These are phyloP conservation scores for Dimargaris xerosporica DNA, from an alignment of 192 early-diverging fungal genomes.

Conservation along the genomic window DNA sequence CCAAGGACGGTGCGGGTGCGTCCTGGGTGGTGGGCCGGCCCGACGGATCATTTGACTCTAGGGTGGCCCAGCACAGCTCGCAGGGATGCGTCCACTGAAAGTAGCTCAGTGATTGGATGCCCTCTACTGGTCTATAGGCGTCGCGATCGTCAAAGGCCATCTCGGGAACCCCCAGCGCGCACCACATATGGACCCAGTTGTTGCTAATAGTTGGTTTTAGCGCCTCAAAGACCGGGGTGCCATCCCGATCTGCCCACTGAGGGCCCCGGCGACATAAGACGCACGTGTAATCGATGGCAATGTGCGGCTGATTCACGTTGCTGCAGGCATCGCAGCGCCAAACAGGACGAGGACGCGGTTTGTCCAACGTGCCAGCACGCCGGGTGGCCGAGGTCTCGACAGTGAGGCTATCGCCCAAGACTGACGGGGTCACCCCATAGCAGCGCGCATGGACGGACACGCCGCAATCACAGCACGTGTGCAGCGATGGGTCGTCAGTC, in stretches of 20 bases:
- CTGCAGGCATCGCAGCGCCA: constrained; percentile 44
- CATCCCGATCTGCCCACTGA: constrained; percentile 17
- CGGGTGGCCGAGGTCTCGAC: neutral
- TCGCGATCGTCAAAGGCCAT: constrained; percentile 28
- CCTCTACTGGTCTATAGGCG: constrained; percentile 28
- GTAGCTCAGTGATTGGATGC: constrained; percentile 24
- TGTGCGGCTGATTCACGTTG: constrained; percentile 39
- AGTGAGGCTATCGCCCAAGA: neutral
- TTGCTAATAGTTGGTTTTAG: constrained; percentile 55
- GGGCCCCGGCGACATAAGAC: constrained; percentile 36
- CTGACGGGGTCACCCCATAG: constrained; percentile 21
- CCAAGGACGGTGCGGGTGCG: too few relatives aligned
- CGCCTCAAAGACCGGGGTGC: constrained; percentile 18
- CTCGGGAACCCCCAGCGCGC: constrained; percentile 42
- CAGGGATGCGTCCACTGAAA: constrained; percentile 20
- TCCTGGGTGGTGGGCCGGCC: too few relatives aligned
- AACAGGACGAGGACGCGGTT: neutral
- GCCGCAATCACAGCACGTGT: constrained; percentile 27
- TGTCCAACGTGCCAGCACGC: neutral
- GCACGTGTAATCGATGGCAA: constrained; percentile 46
- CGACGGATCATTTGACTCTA: neutral
- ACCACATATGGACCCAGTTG: constrained; percentile 63
- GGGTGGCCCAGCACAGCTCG: neutral
- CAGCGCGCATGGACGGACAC: constrained; percentile 37
- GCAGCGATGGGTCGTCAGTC: constrained; percentile 15